Percentiles rank a stretch among this genome's conserved stretches.
phyloP scores from a whole-genome alignment of 1,284 basidiomycete genomes.

The Boletus nobilissimus region DNA sequence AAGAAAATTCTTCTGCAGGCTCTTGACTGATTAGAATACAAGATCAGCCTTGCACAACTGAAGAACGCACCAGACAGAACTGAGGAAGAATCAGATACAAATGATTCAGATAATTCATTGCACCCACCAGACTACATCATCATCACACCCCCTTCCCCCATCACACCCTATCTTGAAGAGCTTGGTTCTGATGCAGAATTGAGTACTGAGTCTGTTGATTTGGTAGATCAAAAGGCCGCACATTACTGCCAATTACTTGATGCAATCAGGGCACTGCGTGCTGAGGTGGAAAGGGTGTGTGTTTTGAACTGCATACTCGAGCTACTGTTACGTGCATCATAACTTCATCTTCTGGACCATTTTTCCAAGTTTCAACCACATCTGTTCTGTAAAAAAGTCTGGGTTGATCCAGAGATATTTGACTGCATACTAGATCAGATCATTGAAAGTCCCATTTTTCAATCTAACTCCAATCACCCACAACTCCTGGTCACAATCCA shows the following conservation, averaged over 20 bases:
- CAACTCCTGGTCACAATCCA: not conserved
- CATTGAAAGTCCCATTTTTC: not conserved
- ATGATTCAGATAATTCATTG: no score
- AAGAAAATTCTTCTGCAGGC: no score
- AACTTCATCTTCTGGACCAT: not conserved
- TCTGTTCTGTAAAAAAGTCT: no score
- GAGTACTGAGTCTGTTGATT: not conserved
- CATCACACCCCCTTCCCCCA: no score
- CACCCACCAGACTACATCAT: no score
- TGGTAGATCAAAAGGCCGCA: not conserved
- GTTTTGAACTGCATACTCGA: not conserved
- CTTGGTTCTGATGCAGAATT: no score
- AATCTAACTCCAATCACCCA: not conserved
- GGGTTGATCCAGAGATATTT: constrained; percentile 3
- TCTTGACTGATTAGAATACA: no score
- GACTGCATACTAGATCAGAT: not conserved
- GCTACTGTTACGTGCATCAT: not conserved
- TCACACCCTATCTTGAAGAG: no score
- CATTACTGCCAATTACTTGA: not conserved
- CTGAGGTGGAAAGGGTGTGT: not conserved
- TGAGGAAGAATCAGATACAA: no score
- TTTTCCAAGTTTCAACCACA: no score
- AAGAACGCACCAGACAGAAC: no score
- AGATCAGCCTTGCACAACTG: no score
- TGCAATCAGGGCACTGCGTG: not conserved